phyloP scores from a whole-genome alignment of 139 green algal species.

The Micractinium conductrix region DNA sequence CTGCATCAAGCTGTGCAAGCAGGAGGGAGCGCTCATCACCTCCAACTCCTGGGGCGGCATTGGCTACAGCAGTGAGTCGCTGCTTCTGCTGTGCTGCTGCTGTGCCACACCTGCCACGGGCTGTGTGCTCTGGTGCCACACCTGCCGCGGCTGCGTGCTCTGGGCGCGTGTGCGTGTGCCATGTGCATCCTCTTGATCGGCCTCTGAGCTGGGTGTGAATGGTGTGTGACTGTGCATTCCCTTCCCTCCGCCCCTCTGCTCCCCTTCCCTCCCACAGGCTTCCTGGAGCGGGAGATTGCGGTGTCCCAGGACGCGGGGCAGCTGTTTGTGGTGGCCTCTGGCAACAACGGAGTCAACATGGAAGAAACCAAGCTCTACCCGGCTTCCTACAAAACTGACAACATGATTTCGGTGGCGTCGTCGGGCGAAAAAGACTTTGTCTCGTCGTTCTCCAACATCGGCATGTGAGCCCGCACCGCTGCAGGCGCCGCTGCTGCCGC shows the following conservation, averaged over 20 bases:
- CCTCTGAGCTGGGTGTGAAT: too few relatives aligned
- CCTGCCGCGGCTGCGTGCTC: not conserved
- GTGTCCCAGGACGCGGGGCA: slow-evolving; percentile 18
- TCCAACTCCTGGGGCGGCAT: slow-evolving; percentile 57
- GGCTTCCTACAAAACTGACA: slow-evolving; percentile 32
- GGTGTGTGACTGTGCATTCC: not conserved
- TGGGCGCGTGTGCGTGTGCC: not conserved
- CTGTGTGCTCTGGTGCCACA: not conserved
- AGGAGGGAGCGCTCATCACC: slow-evolving; percentile 45
- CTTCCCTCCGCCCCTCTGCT: not conserved
- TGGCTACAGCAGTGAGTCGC: slow-evolving; percentile 10
- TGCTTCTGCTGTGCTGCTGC: not conserved
- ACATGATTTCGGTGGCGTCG: slow-evolving; percentile 48
- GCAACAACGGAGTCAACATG: slow-evolving; percentile 49
- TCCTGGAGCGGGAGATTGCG: slow-evolving; percentile 41
- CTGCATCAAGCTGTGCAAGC: slow-evolving; percentile 43
- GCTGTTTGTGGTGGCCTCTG: slow-evolving; percentile 55
- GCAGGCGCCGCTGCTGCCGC: not conserved
- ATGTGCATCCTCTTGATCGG: too few relatives aligned
- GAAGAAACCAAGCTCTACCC: slow-evolving; percentile 49
- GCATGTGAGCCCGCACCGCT: slow-evolving; percentile 1
- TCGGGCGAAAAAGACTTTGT: slow-evolving; percentile 18
- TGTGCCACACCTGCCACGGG: not conserved
- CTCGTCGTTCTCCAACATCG: slow-evolving; percentile 40
- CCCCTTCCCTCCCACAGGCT: not conserved